A percentile compares a stretch with the other conserved stretches of the same genome.
Evolutionary conservation across 805 yeast species (phyloP).

Genomic region (Candida pini): DNA sequence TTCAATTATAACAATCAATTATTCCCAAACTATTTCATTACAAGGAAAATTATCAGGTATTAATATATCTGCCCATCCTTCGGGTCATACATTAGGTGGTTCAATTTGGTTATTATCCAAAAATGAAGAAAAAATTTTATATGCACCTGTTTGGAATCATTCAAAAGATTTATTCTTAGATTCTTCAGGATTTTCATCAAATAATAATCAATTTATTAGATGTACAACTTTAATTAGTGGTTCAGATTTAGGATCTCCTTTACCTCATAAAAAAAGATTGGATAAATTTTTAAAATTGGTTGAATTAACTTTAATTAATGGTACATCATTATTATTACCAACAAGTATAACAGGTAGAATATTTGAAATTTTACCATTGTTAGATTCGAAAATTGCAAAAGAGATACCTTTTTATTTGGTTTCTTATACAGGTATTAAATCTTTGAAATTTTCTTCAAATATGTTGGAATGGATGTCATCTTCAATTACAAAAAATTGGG

Average conservation of each 20-base stretch:
- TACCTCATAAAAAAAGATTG: conserved; percentile 57
- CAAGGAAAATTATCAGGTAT: conserved; percentile 56
- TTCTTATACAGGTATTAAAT: conserved; percentile 75
- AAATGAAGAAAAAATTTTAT: conserved; percentile 73
- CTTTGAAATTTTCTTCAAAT: conserved; percentile 74
- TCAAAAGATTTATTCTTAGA: conserved; percentile 80
- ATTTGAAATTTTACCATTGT: conserved; percentile 59
- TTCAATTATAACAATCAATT: conserved; percentile 61
- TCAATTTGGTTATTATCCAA: conserved; percentile 77
- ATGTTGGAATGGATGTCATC: conserved; percentile 96
- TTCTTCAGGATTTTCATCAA: conserved; percentile 48
- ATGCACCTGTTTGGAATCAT: conserved; percentile 94
- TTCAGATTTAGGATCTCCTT: conserved; percentile 57
- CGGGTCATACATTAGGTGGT: conserved; percentile 95
- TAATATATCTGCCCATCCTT: conserved; percentile 72
- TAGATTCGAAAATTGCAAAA: conserved; percentile 16
- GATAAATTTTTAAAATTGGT: conserved; percentile 59
- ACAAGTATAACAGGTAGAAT: conserved; percentile 76
- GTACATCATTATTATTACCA: conserved; percentile 81
- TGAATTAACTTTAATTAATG: conserved; percentile 60
- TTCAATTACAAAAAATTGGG: conserved; percentile 82
- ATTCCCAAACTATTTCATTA: conserved; percentile 66
- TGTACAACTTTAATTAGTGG: conserved; percentile 83
- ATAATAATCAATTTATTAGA: conserved; percentile 28
- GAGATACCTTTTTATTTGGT: conserved; percentile 65